phyloP scores from a whole-genome alignment of 2,329 filamentous ascomycete species.

The Stagonosporopsis vannaccii region DNA sequence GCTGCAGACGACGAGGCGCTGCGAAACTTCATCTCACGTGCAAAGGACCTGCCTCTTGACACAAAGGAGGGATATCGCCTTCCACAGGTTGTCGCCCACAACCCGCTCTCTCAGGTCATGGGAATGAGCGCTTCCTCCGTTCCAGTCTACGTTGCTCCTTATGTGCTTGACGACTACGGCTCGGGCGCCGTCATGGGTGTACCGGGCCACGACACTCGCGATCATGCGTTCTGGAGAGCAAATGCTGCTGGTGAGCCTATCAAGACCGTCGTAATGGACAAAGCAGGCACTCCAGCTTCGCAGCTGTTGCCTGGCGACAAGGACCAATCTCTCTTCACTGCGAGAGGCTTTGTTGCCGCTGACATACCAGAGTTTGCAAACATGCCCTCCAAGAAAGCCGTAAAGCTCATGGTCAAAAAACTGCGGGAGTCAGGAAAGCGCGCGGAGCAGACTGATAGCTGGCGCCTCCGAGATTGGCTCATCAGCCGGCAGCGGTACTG shows the following conservation, averaged over 20 bases:
- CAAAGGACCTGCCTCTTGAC: constrained; percentile 61
- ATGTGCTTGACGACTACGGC: constrained; percentile 85
- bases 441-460: constrained; percentile 72
- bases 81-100: constrained; percentile 48
- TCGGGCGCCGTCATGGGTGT: constrained; percentile 93
- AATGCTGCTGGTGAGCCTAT: constrained; percentile 69
- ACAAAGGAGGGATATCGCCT: constrained; percentile 72
- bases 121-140: constrained; percentile 61
- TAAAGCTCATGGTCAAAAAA: constrained; percentile 63
- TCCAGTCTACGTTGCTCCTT: constrained; percentile 82
- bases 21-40: constrained; percentile 69
- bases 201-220: constrained; percentile 81
- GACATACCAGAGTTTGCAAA: constrained; percentile 71
- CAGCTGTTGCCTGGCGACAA: constrained; percentile 42
- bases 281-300: constrained; percentile 13
- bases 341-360: constrained; percentile 72
- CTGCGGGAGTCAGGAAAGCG: constrained; percentile 60
- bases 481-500: constrained; percentile 93
- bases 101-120: constrained; percentile 61
- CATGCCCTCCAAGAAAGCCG: constrained; percentile 68
- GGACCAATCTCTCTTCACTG: constrained; percentile 64
- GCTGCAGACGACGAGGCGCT: constrained; percentile 68
- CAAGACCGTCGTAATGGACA: constrained; percentile 59
- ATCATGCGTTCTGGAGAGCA: constrained; percentile 80
- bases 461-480: constrained; percentile 87